A percentile compares a stretch with the other conserved stretches of the same genome.
Evolutionary conservation across 2,329 filamentous ascomycete species (phyloP).

Genomic region (Colletotrichum cereale): DNA sequence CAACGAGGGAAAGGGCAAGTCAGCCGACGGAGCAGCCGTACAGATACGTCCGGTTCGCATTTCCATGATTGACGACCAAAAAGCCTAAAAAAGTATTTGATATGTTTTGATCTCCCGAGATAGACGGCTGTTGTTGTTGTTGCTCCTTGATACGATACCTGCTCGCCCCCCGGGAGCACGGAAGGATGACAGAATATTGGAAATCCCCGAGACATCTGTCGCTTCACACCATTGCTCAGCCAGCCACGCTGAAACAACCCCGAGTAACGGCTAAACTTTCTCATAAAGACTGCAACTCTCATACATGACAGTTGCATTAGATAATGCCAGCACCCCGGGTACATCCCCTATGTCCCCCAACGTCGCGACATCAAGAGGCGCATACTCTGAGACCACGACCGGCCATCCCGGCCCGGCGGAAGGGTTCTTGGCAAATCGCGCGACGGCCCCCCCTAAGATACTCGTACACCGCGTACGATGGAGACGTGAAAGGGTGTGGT

Average conservation of each 20-base stretch:
- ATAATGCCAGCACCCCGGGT: constrained; percentile 28
- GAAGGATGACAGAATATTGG: not conserved
- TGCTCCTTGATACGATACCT: not conserved
- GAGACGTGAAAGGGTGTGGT: constrained; percentile 41
- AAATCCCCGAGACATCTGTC: not conserved
- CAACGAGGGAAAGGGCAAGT: not conserved
- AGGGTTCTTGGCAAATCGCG: constrained; percentile 44
- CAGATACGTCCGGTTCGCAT: not conserved
- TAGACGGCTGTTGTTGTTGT: not conserved
- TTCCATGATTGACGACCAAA: not conserved
- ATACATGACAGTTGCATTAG: constrained; percentile 42
- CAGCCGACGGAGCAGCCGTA: not conserved
- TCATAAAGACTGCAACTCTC: constrained; percentile 42
- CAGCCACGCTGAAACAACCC: not conserved
- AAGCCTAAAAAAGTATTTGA: not conserved
- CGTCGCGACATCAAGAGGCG: constrained; percentile 42
- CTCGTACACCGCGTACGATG: constrained; percentile 44
- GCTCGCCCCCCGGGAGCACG: not conserved
- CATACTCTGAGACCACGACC: constrained; percentile 42
- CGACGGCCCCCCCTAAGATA: constrained; percentile 44
- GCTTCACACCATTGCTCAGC: no score
- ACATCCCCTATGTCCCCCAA: constrained; percentile 42
- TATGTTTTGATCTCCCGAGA: not conserved
- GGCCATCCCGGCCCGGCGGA: constrained; percentile 45
- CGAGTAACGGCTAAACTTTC: constrained; percentile 40